A percentile compares a stretch with the other conserved stretches of the same genome.
These are phyloP conservation scores for Letharia columbiana DNA, from an alignment of 495 filamentous ascomycete genomes.

Conservation along the genomic window DNA sequence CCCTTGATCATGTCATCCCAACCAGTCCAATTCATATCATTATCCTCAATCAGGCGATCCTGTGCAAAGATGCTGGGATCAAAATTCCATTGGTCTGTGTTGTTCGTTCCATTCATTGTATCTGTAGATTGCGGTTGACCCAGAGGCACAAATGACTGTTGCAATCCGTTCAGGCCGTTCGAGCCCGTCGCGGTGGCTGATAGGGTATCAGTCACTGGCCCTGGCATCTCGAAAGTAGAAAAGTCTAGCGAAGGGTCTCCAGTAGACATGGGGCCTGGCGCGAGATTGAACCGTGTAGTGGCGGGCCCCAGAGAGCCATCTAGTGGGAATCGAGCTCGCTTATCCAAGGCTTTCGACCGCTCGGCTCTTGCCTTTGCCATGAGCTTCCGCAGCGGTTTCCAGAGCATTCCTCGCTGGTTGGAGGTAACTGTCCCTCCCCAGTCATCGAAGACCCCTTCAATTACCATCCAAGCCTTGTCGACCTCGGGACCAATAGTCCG, in stretches of 20 bases:
- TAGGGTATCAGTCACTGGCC: slow-evolving; percentile 5
- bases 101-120: background rate
- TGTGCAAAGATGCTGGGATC: slow-evolving; percentile 13
- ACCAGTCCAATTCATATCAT: slow-evolving; percentile 23
- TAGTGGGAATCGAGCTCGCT: slow-evolving; percentile 22
- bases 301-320: slow-evolving; percentile 24
- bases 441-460: slow-evolving; percentile 37
- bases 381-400: slow-evolving; percentile 46
- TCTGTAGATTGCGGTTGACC: background rate
- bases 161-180: slow-evolving; percentile 5
- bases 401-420: slow-evolving; percentile 39
- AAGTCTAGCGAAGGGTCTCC: slow-evolving; percentile 13
- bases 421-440: slow-evolving; percentile 35
- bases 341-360: slow-evolving; percentile 35
- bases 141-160: slow-evolving; percentile 4
- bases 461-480: slow-evolving; percentile 47
- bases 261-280: slow-evolving; percentile 17
- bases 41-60: slow-evolving; percentile 16
- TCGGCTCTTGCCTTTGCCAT: slow-evolving; percentile 42
- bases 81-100: slow-evolving; percentile 9
- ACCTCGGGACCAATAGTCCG: slow-evolving; percentile 42
- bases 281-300: slow-evolving; percentile 6
- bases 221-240: slow-evolving; percentile 10
- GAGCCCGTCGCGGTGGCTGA: background rate
- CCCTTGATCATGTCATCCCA: slow-evolving; percentile 30